These are phyloP conservation scores for Colletotrichum higginsianum DNA, from an alignment of 2,329 filamentous ascomycete species.

Conservation along the genomic window DNA sequence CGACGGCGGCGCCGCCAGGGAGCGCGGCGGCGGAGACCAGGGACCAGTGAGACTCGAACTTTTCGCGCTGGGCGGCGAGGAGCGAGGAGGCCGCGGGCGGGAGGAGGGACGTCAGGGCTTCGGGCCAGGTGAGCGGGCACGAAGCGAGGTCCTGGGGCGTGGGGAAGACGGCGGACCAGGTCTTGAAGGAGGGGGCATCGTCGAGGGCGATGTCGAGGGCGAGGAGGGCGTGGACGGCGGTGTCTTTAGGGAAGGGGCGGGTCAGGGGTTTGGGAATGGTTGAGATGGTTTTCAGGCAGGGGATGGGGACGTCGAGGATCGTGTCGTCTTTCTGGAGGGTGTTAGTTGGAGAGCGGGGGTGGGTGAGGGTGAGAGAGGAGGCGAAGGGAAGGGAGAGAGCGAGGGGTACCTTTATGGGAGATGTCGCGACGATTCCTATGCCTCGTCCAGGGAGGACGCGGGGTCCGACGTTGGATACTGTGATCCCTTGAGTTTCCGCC, in stretches of 20 bases:
- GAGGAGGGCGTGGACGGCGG: constrained; percentile 79
- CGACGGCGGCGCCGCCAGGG: constrained; percentile 48
- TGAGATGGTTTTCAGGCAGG: constrained; percentile 75
- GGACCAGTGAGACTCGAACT: constrained; percentile 59
- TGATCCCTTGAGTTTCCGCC: constrained; percentile 76
- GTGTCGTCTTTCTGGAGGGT: constrained; percentile 59
- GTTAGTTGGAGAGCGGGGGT: constrained; percentile 10
- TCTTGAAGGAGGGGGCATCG: constrained; percentile 59
- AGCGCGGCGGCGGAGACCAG: constrained; percentile 49
- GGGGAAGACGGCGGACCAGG: constrained; percentile 80
- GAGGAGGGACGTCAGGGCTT: constrained; percentile 61
- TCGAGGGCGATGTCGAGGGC: constrained; percentile 77
- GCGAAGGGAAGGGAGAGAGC: background rate
- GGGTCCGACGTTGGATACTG: constrained; percentile 77
- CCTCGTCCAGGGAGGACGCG: constrained; percentile 79
- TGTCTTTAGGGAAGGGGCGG: constrained; percentile 65
- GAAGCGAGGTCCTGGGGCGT: constrained; percentile 69
- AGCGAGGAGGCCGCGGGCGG: constrained; percentile 61
- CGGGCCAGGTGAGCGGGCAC: constrained; percentile 66
- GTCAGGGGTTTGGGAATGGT: constrained; percentile 69
- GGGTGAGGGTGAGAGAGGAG: constrained; percentile 2
- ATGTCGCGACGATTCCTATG: constrained; percentile 82
- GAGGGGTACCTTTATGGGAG: constrained; percentile 71
- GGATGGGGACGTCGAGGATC: constrained; percentile 76
- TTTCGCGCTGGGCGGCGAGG: constrained; percentile 66